Evolutionary conservation across 305 asterid species (phyloP).

Genomic region (Fraxinus floribunda): DNA sequence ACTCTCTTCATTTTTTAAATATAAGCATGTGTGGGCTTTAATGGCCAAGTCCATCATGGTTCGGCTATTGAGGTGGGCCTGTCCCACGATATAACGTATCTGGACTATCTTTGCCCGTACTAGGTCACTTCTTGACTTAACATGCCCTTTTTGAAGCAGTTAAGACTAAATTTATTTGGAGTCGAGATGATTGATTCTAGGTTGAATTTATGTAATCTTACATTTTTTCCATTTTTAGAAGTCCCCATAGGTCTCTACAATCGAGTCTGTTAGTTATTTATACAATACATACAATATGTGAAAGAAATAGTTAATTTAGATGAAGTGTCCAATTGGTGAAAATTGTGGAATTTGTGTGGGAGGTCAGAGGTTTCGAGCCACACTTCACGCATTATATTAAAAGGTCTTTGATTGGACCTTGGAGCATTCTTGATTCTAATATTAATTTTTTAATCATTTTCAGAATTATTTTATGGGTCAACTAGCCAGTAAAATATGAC

Average conservation of each 20-base stretch:
- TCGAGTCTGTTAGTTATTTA: too few species aligned
- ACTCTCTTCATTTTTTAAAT: not conserved
- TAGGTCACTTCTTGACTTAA: not conserved
- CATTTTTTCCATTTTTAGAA: not conserved
- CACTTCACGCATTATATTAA: too few species aligned
- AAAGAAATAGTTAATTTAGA: too few species aligned
- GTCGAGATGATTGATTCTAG: not conserved
- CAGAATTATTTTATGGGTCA: too few species aligned
- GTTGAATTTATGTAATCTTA: not conserved
- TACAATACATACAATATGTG: too few species aligned
- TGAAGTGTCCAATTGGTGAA: too few species aligned
- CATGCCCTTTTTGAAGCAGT: not conserved
- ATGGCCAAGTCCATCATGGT: not conserved
- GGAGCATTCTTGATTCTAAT: too few species aligned
- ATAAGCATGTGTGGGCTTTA: not conserved
- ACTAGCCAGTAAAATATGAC: too few species aligned
- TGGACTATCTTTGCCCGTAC: not conserved
- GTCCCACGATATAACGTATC: not conserved
- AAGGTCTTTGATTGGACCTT: too few species aligned
- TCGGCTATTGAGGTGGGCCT: not conserved
- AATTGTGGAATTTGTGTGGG: too few species aligned
- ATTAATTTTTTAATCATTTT: too few species aligned
- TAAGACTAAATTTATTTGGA: not conserved
- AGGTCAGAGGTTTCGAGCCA: too few species aligned
- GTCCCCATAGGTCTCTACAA: not conserved